Evolutionary conservation across 177 flowering plant genomes (phyloP), one percentile per base, ranked within the genome.

Genomic region (Vitis hybrid): DNA sequence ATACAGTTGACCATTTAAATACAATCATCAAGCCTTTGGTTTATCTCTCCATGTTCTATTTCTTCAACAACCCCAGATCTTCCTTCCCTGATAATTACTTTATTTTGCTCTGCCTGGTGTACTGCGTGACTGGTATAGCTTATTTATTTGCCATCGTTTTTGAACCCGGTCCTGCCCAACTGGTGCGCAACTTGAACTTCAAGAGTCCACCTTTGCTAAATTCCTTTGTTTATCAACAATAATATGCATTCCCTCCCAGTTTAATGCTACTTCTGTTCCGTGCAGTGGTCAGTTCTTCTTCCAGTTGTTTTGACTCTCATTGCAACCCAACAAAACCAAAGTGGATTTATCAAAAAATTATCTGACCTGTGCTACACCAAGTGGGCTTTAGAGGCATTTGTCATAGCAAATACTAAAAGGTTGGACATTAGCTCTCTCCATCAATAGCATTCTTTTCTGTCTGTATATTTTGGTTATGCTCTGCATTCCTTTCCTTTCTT

Each of bases 11-110:
- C 74, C 94, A 83, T 73, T 87, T 95, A 81, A 93, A 79, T 69
- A 91, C 96, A 40, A 17, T 95, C 7, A 66, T 95, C 72, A 95
- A 95, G 80, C 99, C 99, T 58, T 77, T 90, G 52, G 94, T 95
- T 52, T 95, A 95, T 82, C 92, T 93, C 50, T 91, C 97, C 17
- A 95, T 93, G 98, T 95, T 93, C 81, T 95, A 91, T 76, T 95
- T 91, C 90, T 93, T 91, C 88, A 95, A 93, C 93, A 91, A 88
- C 66, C 99, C 99, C 1, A 83, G 99, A 82, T 95, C 99, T 52
- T 76, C 91, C 60, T 83, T 95, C 69, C 63, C 65, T 2, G 97
- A 90, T 55, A 93, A 95, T 64, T 95, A 91, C 72, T 18, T 86
- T 18, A 82, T 95, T 73, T 67, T 93, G 77, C 70, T 90, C 60